Base-by-base conservation (phyloP, 805 yeast species). In the Lipomyces orientalis region DNA sequence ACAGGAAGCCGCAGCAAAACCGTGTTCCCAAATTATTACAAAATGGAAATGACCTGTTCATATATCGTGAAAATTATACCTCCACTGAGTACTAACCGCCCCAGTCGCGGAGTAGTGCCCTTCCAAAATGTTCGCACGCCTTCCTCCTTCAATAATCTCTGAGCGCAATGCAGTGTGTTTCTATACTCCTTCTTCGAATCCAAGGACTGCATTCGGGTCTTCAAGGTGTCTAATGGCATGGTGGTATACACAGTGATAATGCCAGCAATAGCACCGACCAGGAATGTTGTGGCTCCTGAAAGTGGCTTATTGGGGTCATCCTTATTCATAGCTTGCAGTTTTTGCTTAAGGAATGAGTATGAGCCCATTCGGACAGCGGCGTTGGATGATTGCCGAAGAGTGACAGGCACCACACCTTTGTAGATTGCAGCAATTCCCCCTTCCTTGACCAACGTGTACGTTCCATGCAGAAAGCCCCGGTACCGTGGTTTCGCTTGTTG, bases 21-120 rank as follows among this genome's bases (percentile, higher is more conserved):
- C 7, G 16, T 43, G 5, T 9, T 37, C 7, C n/a, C 19, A 7
- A 14, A 39, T 16, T 14, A 4, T 39, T 68, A 65, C 37, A 70
- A 43, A 19, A 61, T 19, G 31, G 70, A 75, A 85, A 94, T 82
- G 81, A 94, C 89, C 80, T 93, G 91, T 78, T 94, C 99, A 78
- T 94, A 94, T 65, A 95, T 91, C 25, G 98, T 95, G 81, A 94
- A 94, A 35, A 95, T 98, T 73, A 94, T 94, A 75, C 99, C 99
- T 69, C 99, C 99, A 80, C 97, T 90, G 76, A 94, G 84, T 46
- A 93, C 87, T 76, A 94, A 84, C 74, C 99, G 86, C 5, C 98
- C 98, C 69, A 94, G 82, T 76, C 99, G 85, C 58, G 99, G 98
- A 1, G 98, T 95, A 46, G 98, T 97, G 69, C 99, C 99, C 80